Conservation (phyloP, 2,329 filamentous ascomycete species). For the Aulographum hederae region DNA sequence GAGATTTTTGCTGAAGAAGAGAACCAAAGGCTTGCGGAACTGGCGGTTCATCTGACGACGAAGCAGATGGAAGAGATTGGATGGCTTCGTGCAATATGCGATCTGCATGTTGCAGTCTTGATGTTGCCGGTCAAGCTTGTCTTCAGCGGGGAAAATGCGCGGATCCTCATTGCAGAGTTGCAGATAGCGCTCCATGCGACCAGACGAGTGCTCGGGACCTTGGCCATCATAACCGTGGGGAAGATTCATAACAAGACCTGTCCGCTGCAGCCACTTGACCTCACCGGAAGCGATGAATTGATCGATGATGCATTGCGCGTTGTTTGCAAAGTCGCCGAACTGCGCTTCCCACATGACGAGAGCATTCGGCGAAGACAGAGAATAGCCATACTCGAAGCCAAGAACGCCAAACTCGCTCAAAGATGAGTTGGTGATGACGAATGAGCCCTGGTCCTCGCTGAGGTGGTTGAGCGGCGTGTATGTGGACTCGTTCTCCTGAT, state of each 20-base stretch:
- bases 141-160: constrained; percentile 69
- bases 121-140: constrained; percentile 91
- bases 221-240: constrained; percentile 97
- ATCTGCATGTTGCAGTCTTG: constrained; percentile 99
- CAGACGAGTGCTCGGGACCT: constrained; percentile 95
- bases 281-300: constrained; percentile 97
- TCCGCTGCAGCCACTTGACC: constrained; percentile 97
- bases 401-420: constrained; percentile 58
- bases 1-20: constrained; percentile 97
- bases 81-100: constrained; percentile 87
- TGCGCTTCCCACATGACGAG: constrained; percentile 99
- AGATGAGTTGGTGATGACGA: constrained; percentile 94
- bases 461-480: constrained; percentile 86
- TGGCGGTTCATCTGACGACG: constrained; percentile 97
- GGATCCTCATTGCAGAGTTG: constrained; percentile 97
- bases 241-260: constrained; percentile 85
- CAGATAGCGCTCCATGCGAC: constrained; percentile 89
- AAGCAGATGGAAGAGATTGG: constrained; percentile 92
- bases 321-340: constrained; percentile 99
- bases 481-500: constrained; percentile 84
- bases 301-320: constrained; percentile 96
- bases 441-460: constrained; percentile 80
- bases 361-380: constrained; percentile 85
- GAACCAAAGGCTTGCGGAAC: constrained; percentile 92
- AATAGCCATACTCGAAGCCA: constrained; percentile 98